Percentiles rank a stretch among this genome's conserved stretches.
phyloP scores from a whole-genome alignment of 2,329 filamentous ascomycete species.

The Neocatenulostroma microsporum region DNA sequence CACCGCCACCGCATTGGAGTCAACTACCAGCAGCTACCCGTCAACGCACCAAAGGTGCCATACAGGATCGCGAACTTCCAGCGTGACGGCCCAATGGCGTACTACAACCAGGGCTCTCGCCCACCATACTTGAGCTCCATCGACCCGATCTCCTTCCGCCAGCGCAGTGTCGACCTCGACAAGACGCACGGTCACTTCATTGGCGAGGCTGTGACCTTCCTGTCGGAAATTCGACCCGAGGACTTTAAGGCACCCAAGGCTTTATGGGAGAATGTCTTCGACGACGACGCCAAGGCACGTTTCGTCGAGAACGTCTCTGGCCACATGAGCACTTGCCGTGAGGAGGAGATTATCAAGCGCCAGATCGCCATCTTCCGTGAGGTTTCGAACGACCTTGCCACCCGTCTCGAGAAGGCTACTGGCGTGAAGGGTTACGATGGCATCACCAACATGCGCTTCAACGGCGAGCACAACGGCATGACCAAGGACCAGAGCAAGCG shows the following conservation, averaged over 20 bases:
- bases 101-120: constrained; percentile 56
- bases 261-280: constrained; percentile 55
- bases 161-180: constrained; percentile 41
- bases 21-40: constrained; percentile 54
- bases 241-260: constrained; percentile 51
- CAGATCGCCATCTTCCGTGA: constrained; percentile 60
- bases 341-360: constrained; percentile 55
- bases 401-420: constrained; percentile 54
- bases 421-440: constrained; percentile 54
- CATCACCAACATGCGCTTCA: constrained; percentile 50
- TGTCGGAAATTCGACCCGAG: constrained; percentile 46
- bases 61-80: constrained; percentile 58
- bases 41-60: constrained; percentile 48
- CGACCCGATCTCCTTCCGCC: constrained; percentile 42
- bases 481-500: constrained; percentile 40
- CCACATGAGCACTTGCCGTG: constrained; percentile 52
- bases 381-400: constrained; percentile 51
- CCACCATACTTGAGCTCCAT: constrained; percentile 51
- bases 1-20: constrained; percentile 51
- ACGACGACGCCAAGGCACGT: constrained; percentile 50
- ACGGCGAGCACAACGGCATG: constrained; percentile 56
- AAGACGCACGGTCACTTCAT: constrained; percentile 45
- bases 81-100: constrained; percentile 64
- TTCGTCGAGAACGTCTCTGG: constrained; percentile 55
- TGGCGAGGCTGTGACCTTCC: constrained; percentile 44